Evolutionary conservation across 2,329 filamentous ascomycete species (phyloP).

Genomic region (Phialemonium atrogriseum): DNA sequence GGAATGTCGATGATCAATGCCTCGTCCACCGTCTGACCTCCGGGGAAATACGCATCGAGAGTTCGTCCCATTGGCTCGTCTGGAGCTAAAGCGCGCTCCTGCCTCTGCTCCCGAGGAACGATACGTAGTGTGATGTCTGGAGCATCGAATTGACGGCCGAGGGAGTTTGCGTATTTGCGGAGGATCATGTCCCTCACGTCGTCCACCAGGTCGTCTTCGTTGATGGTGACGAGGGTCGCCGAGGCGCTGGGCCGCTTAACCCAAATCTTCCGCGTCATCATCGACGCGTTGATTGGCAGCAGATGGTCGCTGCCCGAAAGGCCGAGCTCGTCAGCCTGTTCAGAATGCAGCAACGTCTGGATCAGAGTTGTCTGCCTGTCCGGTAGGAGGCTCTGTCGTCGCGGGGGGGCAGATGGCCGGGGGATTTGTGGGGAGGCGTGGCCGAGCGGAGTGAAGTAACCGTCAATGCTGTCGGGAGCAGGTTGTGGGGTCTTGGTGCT

Average conservation of each 20-base stretch:
- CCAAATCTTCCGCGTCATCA: conserved; percentile 81
- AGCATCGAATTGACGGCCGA: conserved; percentile 81
- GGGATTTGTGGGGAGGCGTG: conserved; percentile 18
- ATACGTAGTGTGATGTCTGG: conserved; percentile 82
- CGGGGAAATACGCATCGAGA: conserved; percentile 75
- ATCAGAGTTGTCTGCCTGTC: conserved; percentile 38
- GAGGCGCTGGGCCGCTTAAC: conserved; percentile 81
- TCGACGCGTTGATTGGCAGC: conserved; percentile 34
- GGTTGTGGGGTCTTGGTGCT: too few species aligned
- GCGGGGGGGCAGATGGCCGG: conserved; percentile 17
- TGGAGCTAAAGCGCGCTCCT: conserved; percentile 67
- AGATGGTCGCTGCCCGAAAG: conserved; percentile 16
- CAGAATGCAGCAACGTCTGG: conserved; percentile 42
- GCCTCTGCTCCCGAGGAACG: conserved; percentile 55
- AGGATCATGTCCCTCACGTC: conserved; percentile 90
- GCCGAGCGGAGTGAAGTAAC: conserved; percentile 12
- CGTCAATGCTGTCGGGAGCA: conserved; percentile 6
- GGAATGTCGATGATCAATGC: conserved; percentile 88
- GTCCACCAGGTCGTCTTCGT: conserved; percentile 86
- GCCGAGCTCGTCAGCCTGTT: conserved; percentile 29
- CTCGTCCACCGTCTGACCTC: conserved; percentile 80
- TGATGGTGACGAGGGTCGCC: conserved; percentile 76
- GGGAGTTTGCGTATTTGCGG: conserved; percentile 86
- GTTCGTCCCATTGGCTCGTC: conserved; percentile 76
- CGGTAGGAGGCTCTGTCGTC: conserved; percentile 37